Percentiles rank a stretch among this genome's conserved stretches.
phyloP scores from a whole-genome alignment of 2,329 filamentous ascomycete species.

The Fusarium oxysporum region DNA sequence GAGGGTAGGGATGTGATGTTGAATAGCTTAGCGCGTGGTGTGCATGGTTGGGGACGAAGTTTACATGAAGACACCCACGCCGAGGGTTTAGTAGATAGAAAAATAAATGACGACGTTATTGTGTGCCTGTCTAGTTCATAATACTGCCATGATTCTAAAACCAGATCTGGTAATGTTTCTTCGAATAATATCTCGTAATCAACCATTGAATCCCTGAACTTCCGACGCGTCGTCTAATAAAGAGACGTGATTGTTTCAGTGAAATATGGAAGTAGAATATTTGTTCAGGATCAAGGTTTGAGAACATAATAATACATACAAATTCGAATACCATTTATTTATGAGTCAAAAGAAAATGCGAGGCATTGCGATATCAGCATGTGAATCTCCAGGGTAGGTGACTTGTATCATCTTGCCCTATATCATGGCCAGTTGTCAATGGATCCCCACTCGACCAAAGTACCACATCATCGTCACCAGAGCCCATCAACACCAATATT shows the following conservation, averaged over 20 bases:
- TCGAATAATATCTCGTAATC: not conserved
- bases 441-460: conserved; percentile 12
- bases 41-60: conserved; percentile 37
- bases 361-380: not conserved
- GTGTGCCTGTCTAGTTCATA: not conserved
- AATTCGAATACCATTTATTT: not conserved
- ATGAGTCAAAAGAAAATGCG: not conserved
- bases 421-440: conserved; percentile 25
- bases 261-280: not conserved
- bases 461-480: conserved; percentile 26
- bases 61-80: conserved; percentile 44
- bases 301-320: not conserved
- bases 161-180: not conserved
- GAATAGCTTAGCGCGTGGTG: conserved; percentile 40
- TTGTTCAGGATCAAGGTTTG: too few relatives aligned
- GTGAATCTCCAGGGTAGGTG: conserved; percentile 20
- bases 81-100: conserved; percentile 44
- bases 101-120: conserved; percentile 39
- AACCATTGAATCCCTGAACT: not conserved
- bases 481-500: not conserved
- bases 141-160: not conserved
- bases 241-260: not conserved
- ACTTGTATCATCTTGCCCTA: not conserved
- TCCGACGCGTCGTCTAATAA: not conserved
- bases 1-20: conserved; percentile 33